Percentiles rank a stretch among this genome's conserved stretches.
These are phyloP conservation scores for Phoenix dactylifera DNA, from an alignment of 176 grass and related monocot genomes.

Conservation along the genomic window DNA sequence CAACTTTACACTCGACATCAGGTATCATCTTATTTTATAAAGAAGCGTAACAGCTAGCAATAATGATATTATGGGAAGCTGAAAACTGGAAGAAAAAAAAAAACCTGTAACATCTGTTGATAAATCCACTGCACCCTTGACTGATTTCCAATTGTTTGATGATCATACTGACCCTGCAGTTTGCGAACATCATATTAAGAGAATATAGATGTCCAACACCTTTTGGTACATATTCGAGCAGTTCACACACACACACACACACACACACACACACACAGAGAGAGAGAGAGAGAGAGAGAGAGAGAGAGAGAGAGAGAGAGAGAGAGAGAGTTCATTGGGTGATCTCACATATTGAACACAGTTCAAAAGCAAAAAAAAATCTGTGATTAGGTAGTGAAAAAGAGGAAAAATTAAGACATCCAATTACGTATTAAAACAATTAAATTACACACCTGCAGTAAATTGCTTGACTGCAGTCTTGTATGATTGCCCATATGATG, in stretches of 20 bases:
- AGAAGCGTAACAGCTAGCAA: neutral
- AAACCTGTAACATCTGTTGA: slow-evolving; percentile 74
- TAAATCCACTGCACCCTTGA: slow-evolving; percentile 72
- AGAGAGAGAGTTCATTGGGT: too few species aligned
- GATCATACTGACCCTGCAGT: slow-evolving; percentile 56
- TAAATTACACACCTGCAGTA: slow-evolving; percentile 49
- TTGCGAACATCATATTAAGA: neutral
- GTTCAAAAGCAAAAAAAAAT: neutral
- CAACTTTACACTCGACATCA: slow-evolving; percentile 1
- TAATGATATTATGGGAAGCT: neutral
- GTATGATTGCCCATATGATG: slow-evolving; percentile 56
- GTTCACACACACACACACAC: neutral
- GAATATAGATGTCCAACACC: too few species aligned
- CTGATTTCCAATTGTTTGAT: slow-evolving; percentile 55
- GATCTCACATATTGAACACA: too few species aligned
- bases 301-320: too few species aligned
- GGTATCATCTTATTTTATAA: slow-evolving; percentile 4
- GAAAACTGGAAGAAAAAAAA: slow-evolving; percentile 7
- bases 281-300: too few species aligned
- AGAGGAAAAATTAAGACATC: slow-evolving; percentile 5
- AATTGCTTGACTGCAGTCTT: slow-evolving; percentile 59
- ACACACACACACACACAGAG: too few species aligned
- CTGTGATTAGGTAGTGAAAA: neutral
- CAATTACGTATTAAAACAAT: slow-evolving; percentile 6
- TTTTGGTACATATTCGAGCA: too few species aligned